phyloP scores from a whole-genome alignment of 2,329 filamentous ascomycete genomes.

The Neopestalotiopsis sp. region DNA sequence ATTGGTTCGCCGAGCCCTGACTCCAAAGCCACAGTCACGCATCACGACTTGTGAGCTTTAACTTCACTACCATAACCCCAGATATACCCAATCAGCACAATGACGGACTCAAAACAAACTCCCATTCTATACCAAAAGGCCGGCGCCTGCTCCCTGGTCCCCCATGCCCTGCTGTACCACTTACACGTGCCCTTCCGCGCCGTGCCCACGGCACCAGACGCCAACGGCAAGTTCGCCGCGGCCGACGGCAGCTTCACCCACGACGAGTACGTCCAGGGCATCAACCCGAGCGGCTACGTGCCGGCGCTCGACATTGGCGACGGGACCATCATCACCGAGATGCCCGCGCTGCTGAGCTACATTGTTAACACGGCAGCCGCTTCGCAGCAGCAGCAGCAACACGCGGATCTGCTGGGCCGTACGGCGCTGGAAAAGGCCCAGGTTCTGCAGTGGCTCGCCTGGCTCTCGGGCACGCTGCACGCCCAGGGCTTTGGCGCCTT shows the following conservation, averaged over 20 bases:
- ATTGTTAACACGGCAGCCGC: slow-evolving; percentile 31
- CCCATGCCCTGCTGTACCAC: slow-evolving; percentile 38
- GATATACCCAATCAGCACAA: neutral
- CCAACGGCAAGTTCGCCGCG: slow-evolving; percentile 27
- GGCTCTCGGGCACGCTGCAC: slow-evolving; percentile 40
- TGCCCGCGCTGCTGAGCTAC: slow-evolving; percentile 39
- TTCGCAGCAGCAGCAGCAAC: neutral
- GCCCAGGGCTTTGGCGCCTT: slow-evolving; percentile 32
- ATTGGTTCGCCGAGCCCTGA: neutral
- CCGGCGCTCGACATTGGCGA: slow-evolving; percentile 35
- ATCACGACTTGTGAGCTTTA: neutral
- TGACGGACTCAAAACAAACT: neutral
- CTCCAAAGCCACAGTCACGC: neutral
- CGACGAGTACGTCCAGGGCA: slow-evolving; percentile 31
- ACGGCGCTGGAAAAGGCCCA: slow-evolving; percentile 29
- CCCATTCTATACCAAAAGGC: slow-evolving; percentile 37
- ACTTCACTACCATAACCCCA: neutral
- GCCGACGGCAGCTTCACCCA: slow-evolving; percentile 38
- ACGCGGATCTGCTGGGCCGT: slow-evolving; percentile 29
- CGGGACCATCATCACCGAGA: slow-evolving; percentile 38
- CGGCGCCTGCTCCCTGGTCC: slow-evolving; percentile 37
- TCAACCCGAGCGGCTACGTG: slow-evolving; percentile 39
- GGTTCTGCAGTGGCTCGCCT: slow-evolving; percentile 39
- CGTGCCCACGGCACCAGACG: slow-evolving; percentile 27
- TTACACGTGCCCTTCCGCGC: slow-evolving; percentile 32